Conservation (phyloP, 805 yeast genomes). For the Phaffomyces opuntiae region DNA sequence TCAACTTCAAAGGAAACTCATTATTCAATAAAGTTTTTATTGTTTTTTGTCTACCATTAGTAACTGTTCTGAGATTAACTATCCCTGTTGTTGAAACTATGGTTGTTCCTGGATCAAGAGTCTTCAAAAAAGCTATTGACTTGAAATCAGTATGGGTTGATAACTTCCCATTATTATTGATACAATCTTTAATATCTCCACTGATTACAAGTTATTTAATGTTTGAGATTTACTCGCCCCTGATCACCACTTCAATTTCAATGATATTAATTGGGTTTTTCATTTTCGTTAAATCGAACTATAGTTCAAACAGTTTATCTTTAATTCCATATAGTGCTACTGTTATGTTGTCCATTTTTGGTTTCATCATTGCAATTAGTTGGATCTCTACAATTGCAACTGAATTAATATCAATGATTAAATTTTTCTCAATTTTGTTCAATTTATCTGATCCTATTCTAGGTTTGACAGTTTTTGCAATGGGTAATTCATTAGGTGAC, state of each 20-base stretch:
- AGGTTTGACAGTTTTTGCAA: constrained; percentile 85
- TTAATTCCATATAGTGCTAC: neutral
- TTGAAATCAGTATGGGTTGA: constrained; percentile 16
- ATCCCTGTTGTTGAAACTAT: constrained; percentile 29
- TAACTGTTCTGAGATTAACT: constrained; percentile 27
- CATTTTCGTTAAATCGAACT: constrained; percentile 2
- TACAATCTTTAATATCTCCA: constrained; percentile 28
- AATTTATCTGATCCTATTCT: constrained; percentile 69
- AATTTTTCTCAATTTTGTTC: constrained; percentile 52
- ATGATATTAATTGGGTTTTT: constrained; percentile 5
- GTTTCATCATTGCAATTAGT: constrained; percentile 60
- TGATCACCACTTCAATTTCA: neutral
- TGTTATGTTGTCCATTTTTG: constrained; percentile 33
- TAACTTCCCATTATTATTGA: constrained; percentile 17
- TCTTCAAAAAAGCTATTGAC: constrained; percentile 19
- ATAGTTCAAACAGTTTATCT: neutral
- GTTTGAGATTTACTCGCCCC: constrained; percentile 1
- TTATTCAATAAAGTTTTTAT: constrained; percentile 23
- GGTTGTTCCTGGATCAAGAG: constrained; percentile 28
- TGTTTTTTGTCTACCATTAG: constrained; percentile 28
- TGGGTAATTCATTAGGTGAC: constrained; percentile 93
- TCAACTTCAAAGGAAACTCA: constrained; percentile 22
- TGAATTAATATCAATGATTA: constrained; percentile 55
- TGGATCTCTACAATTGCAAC: constrained; percentile 54
- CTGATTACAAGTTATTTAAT: constrained; percentile 11